Evolutionary conservation across 441 rosid genomes (phyloP).

Genomic region (Raphanus hybrid): DNA sequence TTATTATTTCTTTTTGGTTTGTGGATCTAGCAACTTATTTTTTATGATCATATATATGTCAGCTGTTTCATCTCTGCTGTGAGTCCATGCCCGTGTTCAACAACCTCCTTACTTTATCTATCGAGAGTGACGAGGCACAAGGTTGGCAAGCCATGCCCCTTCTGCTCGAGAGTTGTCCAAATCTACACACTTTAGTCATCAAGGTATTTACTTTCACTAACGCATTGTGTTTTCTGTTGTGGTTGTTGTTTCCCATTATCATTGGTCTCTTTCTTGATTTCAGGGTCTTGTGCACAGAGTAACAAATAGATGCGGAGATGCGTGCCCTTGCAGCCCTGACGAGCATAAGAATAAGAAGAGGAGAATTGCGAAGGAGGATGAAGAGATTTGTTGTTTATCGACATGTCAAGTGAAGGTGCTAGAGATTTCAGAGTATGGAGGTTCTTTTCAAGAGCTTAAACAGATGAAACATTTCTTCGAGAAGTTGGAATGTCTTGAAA

Average conservation of each 20-base stretch:
- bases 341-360: not conserved
- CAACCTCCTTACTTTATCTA: slow-evolving; percentile 21
- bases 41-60: not conserved
- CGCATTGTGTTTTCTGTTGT: not conserved
- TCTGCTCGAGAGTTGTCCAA: slow-evolving; percentile 16
- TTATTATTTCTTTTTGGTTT: too few species aligned
- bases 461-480: slow-evolving; percentile 30
- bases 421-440: not conserved
- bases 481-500: slow-evolving; percentile 3
- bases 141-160: slow-evolving; percentile 26
- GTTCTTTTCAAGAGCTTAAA: slow-evolving; percentile 14
- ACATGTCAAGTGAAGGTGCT: not conserved
- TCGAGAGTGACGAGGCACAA: slow-evolving; percentile 17
- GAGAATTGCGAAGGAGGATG: slow-evolving; percentile 7
- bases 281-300: slow-evolving; percentile 14
- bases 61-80: not conserved
- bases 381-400: not conserved
- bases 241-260: slow-evolving; percentile 1
- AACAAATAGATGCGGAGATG: slow-evolving; percentile 24
- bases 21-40: not conserved
- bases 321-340: slow-evolving; percentile 16
- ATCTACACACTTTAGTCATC: slow-evolving; percentile 17
- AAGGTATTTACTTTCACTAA: slow-evolving; percentile 7
- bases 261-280: not conserved
- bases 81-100: slow-evolving; percentile 1